Evolutionary conservation across 2,329 filamentous ascomycete species (phyloP).

Genomic region (Monosporascus sp.): DNA sequence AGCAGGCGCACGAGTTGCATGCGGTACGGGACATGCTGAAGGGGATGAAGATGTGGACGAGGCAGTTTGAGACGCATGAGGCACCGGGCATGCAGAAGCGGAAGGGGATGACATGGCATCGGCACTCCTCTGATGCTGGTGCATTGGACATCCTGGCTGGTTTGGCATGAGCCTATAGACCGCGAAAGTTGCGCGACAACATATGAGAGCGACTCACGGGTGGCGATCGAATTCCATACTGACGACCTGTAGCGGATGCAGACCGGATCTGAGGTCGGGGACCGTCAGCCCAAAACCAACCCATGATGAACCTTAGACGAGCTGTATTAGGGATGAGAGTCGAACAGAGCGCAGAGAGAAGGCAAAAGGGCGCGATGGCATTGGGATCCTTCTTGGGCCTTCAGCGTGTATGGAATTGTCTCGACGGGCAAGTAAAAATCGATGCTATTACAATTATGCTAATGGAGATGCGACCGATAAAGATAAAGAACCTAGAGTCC

Average conservation of each 20-base stretch:
- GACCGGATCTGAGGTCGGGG: constrained; percentile 24
- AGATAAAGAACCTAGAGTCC: no score
- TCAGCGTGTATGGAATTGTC: no score
- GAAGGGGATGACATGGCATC: constrained; percentile 36
- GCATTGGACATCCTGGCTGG: constrained; percentile 54
- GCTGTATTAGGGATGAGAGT: no score
- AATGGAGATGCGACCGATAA: no score
- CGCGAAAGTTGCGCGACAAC: neutral
- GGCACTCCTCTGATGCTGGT: constrained; percentile 41
- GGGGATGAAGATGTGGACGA: constrained; percentile 21
- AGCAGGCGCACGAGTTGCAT: constrained; percentile 24
- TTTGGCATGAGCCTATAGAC: constrained; percentile 14
- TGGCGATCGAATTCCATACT: constrained; percentile 27
- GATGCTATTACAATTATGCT: no score
- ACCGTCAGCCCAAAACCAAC: constrained; percentile 59
- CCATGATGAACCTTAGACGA: constrained; percentile 36
- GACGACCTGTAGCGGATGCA: neutral
- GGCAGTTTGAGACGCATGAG: constrained; percentile 14
- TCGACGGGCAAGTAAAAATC: no score
- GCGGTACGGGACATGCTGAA: constrained; percentile 42
- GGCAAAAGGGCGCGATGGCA: no score
- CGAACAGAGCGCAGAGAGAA: no score
- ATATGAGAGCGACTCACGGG: constrained; percentile 30
- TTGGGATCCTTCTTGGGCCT: no score
- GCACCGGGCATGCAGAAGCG: constrained; percentile 26